phyloP scores from a whole-genome alignment of 805 yeast genomes.

The Saccharomycopsis sp. region DNA sequence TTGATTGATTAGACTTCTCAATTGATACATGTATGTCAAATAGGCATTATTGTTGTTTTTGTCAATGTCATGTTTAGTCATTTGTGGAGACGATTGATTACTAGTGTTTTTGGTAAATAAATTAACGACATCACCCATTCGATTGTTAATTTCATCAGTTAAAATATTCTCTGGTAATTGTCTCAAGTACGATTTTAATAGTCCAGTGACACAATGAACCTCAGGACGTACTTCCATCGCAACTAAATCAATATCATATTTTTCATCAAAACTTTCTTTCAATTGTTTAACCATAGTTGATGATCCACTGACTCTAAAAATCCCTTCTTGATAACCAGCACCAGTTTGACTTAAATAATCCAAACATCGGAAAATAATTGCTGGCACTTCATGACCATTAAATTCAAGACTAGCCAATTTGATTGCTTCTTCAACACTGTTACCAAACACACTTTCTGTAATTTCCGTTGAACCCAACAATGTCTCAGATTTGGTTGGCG shows the following conservation, averaged over 20 bases:
- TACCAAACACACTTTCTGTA: slow-evolving; percentile 51
- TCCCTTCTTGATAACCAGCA: slow-evolving; percentile 83
- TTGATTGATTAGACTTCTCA: slow-evolving; percentile 19
- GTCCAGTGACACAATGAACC: slow-evolving; percentile 80
- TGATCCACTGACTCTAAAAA: slow-evolving; percentile 86
- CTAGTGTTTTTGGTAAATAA: slow-evolving; percentile 17
- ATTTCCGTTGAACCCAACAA: not conserved
- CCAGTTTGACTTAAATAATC: slow-evolving; percentile 56
- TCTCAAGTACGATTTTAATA: slow-evolving; percentile 75
- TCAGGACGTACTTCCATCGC: slow-evolving; percentile 40
- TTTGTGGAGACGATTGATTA: slow-evolving; percentile 24
- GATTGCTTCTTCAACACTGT: slow-evolving; percentile 47
- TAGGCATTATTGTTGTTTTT: slow-evolving; percentile 14
- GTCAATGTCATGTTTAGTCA: slow-evolving; percentile 21
- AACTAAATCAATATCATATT: slow-evolving; percentile 62
- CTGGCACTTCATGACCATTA: slow-evolving; percentile 48
- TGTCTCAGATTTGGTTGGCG: not conserved
- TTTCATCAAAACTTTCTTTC: slow-evolving; percentile 60
- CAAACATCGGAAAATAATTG: slow-evolving; percentile 69
- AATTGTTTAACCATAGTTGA: slow-evolving; percentile 64
- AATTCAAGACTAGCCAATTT: slow-evolving; percentile 43
- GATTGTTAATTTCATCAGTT: slow-evolving; percentile 41
- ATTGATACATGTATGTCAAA: slow-evolving; percentile 18
- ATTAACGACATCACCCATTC: slow-evolving; percentile 33
- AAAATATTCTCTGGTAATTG: slow-evolving; percentile 67